Evolutionary conservation across 805 yeast genomes (phyloP), one percentile per base, ranked within the genome.

Genomic region (Schwanniomyces polymorphus): DNA sequence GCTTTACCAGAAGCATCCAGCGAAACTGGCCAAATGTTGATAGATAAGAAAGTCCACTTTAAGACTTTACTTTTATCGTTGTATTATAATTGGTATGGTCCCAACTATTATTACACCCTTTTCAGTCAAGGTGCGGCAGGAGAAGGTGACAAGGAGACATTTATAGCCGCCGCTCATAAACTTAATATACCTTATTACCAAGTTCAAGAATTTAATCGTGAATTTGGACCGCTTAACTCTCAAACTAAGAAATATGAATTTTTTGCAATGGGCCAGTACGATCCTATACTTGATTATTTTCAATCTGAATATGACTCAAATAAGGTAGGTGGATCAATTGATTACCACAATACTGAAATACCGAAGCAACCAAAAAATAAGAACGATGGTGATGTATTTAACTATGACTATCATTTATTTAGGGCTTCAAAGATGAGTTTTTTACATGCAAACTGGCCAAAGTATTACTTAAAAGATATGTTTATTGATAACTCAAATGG

Each of bases 71-170:
- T 70, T 2, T 58, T 71, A 40, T 56, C 74, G 4, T 53, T 70
- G 61, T 71, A 69, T 55, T 71, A 71, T 48, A 71, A 71, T 51
- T 61, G 53, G 50, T 66, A 56, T 43, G 75, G 76, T 0, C 70
- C 70, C 14, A 59, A 61, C 34, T 66, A 59, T 49, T 71, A 58
- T 55, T 71, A 71, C 50, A 67, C 75, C 9, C 59, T 71, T 44
- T 56, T 70, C 23, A 62, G 62, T 48, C 76, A 71, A 53, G 76
- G 76, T 6, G 71, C 72, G 0, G 74, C 72, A 2, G 76, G 75
- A 3, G 72, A 67, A 53, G 76, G 76, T 23, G 76, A 71, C 48
- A 70, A 70, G 49, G 76, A 71, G 46, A 71, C 75, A 10, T 70
- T 71, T 45, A 57, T 70, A 12, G 72, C 76, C 0, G 75, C 75